These are phyloP conservation scores for Fusarium sambucinum DNA, from an alignment of 2,329 filamentous ascomycete genomes.

Conservation along the genomic window DNA sequence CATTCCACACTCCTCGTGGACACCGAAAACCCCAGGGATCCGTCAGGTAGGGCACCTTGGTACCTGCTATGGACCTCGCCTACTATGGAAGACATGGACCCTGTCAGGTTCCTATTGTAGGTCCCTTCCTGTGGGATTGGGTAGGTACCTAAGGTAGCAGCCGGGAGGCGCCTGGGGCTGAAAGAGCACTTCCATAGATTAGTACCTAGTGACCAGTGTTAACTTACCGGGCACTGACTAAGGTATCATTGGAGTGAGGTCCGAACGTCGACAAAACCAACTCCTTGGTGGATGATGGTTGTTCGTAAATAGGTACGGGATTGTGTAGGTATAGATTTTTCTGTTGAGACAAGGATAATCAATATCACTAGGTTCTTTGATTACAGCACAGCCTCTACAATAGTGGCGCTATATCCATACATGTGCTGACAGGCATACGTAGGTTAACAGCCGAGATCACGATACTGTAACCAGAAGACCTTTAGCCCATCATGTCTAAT, in stretches of 20 bases:
- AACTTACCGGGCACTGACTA: neutral
- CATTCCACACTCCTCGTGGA: neutral
- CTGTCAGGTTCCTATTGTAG: neutral
- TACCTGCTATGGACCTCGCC: too few species aligned
- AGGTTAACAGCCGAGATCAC: neutral
- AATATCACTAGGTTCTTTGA: neutral
- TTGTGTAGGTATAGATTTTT: neutral
- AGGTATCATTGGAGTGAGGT: conserved; percentile 7
- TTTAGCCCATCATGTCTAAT: neutral
- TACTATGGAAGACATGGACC: neutral
- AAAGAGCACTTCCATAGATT: neutral
- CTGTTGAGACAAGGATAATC: neutral
- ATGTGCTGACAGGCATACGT: neutral
- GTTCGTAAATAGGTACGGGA: neutral
- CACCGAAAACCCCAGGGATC: neutral
- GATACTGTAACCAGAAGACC: neutral
- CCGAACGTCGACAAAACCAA: neutral
- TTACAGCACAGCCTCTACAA: conserved; percentile 18
- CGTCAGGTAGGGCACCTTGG: too few species aligned
- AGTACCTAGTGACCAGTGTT: too few species aligned
- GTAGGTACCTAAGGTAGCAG: neutral
- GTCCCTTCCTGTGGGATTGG: conserved; percentile 2
- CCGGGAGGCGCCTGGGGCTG: neutral
- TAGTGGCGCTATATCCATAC: conserved; percentile 5
- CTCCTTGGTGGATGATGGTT: neutral